Evolutionary conservation across 1,284 basidiomycete genomes (phyloP).

Genomic region (Lignosus rhinocerotis): DNA sequence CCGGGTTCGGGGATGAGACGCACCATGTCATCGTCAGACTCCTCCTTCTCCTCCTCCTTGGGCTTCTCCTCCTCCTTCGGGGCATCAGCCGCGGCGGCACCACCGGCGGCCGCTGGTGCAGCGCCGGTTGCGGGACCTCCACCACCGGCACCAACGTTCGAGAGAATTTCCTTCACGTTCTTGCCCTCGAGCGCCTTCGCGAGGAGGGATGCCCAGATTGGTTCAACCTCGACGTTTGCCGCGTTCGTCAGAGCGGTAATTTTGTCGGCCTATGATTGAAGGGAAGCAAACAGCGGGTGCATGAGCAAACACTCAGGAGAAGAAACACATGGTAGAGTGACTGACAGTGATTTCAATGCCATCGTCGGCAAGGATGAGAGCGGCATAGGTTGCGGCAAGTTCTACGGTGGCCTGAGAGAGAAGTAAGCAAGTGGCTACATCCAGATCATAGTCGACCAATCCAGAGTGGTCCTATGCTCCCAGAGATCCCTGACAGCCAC

Average conservation of each 20-base stretch:
- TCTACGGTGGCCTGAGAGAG: conserved; percentile 61
- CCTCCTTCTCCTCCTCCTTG: conserved; percentile 87
- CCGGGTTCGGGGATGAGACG: conserved; percentile 32
- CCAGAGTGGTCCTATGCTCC: conserved; percentile 14
- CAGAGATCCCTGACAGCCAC: conserved; percentile 6
- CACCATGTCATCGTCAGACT: conserved; percentile 93
- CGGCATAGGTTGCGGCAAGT: conserved; percentile 88
- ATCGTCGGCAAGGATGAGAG: conserved; percentile 96
- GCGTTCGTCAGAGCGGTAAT: conserved; percentile 82
- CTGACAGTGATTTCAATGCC: conserved; percentile 95
- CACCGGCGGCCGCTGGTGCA: conserved; percentile 53
- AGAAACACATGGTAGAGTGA: conserved; percentile 21
- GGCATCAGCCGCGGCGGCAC: conserved; percentile 59
- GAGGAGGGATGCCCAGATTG: conserved; percentile 97
- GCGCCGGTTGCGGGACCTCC: conserved; percentile 74
- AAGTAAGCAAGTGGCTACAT: conserved; percentile 20
- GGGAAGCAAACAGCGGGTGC: background rate
- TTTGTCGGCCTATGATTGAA: conserved; percentile 79
- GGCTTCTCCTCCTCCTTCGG: conserved; percentile 63
- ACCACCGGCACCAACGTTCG: conserved; percentile 86
- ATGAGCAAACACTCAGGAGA: background rate
- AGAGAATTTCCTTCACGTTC: conserved; percentile 93
- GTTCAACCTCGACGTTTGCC: conserved; percentile 87
- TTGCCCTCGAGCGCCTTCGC: conserved; percentile 98
- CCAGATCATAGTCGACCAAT: conserved; percentile 16